A percentile compares a stretch with the other conserved stretches of the same genome.
Evolutionary conservation across 2,329 filamentous ascomycete genomes (phyloP).

Genomic region (Aspergillus sp.): DNA sequence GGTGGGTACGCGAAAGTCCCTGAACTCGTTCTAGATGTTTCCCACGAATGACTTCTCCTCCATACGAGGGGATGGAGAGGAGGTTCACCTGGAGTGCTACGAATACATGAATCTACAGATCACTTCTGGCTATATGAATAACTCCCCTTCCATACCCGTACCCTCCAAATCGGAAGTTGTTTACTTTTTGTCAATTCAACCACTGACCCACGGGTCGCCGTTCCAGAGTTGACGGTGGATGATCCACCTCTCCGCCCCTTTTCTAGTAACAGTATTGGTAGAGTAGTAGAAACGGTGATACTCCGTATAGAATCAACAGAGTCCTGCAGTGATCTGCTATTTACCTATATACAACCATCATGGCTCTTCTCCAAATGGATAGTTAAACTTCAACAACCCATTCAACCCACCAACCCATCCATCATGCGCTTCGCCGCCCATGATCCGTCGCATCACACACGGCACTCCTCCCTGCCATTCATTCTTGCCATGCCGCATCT

Average conservation of each 20-base stretch:
- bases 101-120: too few relatives aligned
- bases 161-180: not conserved
- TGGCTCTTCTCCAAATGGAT: slow-evolving; percentile 77
- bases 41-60: too few relatives aligned
- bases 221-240: slow-evolving; percentile 1
- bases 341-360: too few relatives aligned
- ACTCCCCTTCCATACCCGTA: too few relatives aligned
- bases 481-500: slow-evolving; percentile 57
- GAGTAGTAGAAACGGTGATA: not conserved
- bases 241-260: slow-evolving; percentile 7
- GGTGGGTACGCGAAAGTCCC: too few relatives aligned
- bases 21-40: too few relatives aligned
- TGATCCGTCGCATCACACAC: slow-evolving; percentile 72
- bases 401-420: slow-evolving; percentile 97
- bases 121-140: too few relatives aligned
- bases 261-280: not conserved
- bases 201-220: slow-evolving; percentile 5
- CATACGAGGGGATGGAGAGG: too few relatives aligned
- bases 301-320: too few relatives aligned
- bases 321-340: too few relatives aligned
- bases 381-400: slow-evolving; percentile 92
- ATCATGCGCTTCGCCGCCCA: slow-evolving; percentile 65
- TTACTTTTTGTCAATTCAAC: not conserved
- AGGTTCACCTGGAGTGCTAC: too few relatives aligned
- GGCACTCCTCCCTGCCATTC: slow-evolving; percentile 79